Evolutionary conservation across 805 yeast genomes (phyloP), one percentile per base, ranked within the genome.

Genomic region (Grigorovia jiainica): DNA sequence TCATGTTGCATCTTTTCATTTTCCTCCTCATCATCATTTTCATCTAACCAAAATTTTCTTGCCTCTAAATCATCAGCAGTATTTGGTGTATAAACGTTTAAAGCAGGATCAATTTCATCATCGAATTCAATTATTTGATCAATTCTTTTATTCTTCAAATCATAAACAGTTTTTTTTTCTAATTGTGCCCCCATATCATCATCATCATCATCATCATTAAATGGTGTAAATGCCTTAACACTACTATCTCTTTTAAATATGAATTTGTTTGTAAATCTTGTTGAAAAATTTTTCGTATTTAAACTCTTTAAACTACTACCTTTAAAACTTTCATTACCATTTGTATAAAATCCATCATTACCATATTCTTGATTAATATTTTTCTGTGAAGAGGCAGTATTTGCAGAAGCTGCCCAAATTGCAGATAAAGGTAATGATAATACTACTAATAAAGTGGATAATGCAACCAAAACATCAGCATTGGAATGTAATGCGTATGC

Each of bases 351-450:
- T 13, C 55, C 53, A 10, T 46, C 43, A n/a, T 46, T 29, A 4
- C 38, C 47, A 5, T 52, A 51, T 6, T 54, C 54, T 7, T 59
- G 47, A 29, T 42, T 47, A 11, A 60, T 34, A 1, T 78, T 67
- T 3, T 65, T 63, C 18, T 79, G 71, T 7, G 50, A 50, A 3
- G 70, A 43, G 2, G 70, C 54, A 43, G 74, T 75, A 51, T 79
- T 78, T 1, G 81, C 70, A 2, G 87, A 67, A 4, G 80, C 67
- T 0, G 96, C 95, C 97, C 97, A 87, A 73, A 87, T 73, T 0
- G 95, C 76, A 0, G 95, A 78, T 38, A 89, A 61, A 1, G 96
- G 96, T 41, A 87, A 66, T 3, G 89, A 82, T 21, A 85, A 55
- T 0, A 82, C 81, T 16, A 82, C 79, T 5, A 87, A 50, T 19